Percentiles rank a stretch among this genome's conserved stretches.
These are phyloP conservation scores for Ogataea minuta DNA, from an alignment of 805 yeast species.

Conservation along the genomic window DNA sequence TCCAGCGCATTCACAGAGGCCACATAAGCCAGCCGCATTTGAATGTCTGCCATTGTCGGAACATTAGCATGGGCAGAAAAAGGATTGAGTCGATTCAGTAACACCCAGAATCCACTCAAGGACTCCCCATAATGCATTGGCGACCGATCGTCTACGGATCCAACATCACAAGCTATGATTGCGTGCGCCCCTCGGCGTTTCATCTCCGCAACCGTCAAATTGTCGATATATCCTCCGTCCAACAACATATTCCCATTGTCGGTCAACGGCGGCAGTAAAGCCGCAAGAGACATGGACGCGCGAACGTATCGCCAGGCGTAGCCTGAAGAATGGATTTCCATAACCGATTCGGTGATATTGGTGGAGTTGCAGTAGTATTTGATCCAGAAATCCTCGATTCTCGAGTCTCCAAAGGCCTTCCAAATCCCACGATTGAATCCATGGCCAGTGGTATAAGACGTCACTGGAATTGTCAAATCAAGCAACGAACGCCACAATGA, in stretches of 20 bases:
- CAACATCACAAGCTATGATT: slow-evolving; percentile 93
- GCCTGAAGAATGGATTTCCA: slow-evolving; percentile 92
- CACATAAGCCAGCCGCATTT: slow-evolving; percentile 88
- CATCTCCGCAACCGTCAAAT: slow-evolving; percentile 91
- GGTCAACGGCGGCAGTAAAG: slow-evolving; percentile 83
- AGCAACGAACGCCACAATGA: slow-evolving; percentile 81
- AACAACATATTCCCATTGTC: slow-evolving; percentile 89
- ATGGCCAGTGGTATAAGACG: slow-evolving; percentile 95
- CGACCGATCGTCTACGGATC: slow-evolving; percentile 87
- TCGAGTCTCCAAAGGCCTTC: slow-evolving; percentile 88
- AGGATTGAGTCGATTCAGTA: slow-evolving; percentile 84
- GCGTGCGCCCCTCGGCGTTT: slow-evolving; percentile 80
- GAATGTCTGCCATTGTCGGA: slow-evolving; percentile 94
- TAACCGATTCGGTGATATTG: slow-evolving; percentile 88
- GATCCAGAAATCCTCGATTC: slow-evolving; percentile 96
- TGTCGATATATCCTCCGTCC: slow-evolving; percentile 96
- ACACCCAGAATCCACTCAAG: slow-evolving; percentile 87
- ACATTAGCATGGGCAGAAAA: slow-evolving; percentile 83
- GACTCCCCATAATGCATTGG: slow-evolving; percentile 93
- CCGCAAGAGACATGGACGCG: slow-evolving; percentile 96
- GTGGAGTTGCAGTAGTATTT: slow-evolving; percentile 88
- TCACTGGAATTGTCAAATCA: slow-evolving; percentile 89
- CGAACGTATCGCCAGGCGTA: slow-evolving; percentile 94
- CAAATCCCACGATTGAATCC: slow-evolving; percentile 97
- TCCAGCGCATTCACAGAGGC: slow-evolving; percentile 93